Evolutionary conservation across 495 filamentous ascomycete species (phyloP).

Genomic region (Aspergillus taichungensis): DNA sequence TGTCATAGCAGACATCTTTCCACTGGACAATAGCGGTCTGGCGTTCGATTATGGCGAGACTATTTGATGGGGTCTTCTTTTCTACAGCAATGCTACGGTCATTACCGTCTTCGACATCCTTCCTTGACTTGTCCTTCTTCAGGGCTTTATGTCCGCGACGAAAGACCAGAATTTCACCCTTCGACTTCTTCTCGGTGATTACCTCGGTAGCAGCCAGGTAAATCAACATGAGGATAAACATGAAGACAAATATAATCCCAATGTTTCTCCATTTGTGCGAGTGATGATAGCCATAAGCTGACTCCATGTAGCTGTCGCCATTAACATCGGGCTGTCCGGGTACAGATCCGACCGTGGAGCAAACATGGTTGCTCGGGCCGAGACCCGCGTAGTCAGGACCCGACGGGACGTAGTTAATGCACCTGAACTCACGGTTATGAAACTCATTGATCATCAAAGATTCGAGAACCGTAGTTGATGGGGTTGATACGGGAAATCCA

Average conservation of each 20-base stretch:
- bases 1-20: constrained; percentile 59
- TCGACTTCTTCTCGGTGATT: constrained; percentile 22
- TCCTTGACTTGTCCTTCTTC: constrained; percentile 4
- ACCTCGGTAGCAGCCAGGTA: constrained; percentile 27
- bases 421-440: constrained; percentile 37
- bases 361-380: constrained; percentile 20
- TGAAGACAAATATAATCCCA: constrained; percentile 51
- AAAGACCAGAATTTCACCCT: constrained; percentile 36
- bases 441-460: constrained; percentile 45
- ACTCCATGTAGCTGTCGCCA: constrained; percentile 37
- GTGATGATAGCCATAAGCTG: constrained; percentile 38
- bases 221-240: constrained; percentile 40
- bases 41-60: constrained; percentile 27
- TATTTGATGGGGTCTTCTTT: constrained; percentile 14
- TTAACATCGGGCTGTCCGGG: constrained; percentile 33
- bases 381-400: constrained; percentile 20
- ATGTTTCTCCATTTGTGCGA: constrained; percentile 52
- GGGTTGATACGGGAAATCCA: constrained; percentile 60
- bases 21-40: constrained; percentile 56
- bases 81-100: constrained; percentile 11
- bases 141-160: constrained; percentile 18
- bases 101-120: constrained; percentile 8
- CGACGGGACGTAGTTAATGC: constrained; percentile 47
- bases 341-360: constrained; percentile 38
- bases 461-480: constrained; percentile 37